A percentile compares a stretch with the other conserved stretches of the same genome.
Conservation (phyloP, 257 asterid genomes). For the Solanum chmielewskii region DNA sequence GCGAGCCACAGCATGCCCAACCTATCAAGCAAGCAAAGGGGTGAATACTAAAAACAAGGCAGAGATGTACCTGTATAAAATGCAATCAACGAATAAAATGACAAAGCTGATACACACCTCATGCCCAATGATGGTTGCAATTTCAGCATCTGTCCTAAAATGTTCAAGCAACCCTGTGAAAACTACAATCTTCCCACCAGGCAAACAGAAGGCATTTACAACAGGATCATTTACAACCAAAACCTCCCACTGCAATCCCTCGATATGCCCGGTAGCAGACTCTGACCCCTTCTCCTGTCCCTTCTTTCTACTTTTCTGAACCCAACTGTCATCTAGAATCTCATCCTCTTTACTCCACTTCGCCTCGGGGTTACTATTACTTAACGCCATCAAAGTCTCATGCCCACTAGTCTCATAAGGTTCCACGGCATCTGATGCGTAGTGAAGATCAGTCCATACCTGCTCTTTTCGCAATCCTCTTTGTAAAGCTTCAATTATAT, state of each 20-base stretch:
- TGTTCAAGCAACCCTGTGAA: constrained; percentile 77
- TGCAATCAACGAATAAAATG: neutral
- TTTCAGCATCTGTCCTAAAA: constrained; percentile 71
- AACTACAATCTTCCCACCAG: constrained; percentile 98
- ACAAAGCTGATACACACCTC: constrained; percentile 36
- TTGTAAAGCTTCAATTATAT: constrained; percentile 64
- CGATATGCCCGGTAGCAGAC: constrained; percentile 52
- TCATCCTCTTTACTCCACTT: constrained; percentile 76
- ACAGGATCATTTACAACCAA: constrained; percentile 63
- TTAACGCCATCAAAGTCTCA: constrained; percentile 24
- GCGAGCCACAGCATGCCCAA: constrained; percentile 90
- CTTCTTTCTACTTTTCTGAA: constrained; percentile 58
- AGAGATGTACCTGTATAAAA: neutral
- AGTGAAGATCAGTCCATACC: constrained; percentile 65
- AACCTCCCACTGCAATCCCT: constrained; percentile 89
- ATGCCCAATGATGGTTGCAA: constrained; percentile 83
- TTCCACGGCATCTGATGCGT: constrained; percentile 25
- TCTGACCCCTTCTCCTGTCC: constrained; percentile 50
- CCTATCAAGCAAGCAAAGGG: constrained; percentile 33
- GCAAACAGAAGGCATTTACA: constrained; percentile 72
- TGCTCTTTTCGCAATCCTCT: constrained; percentile 71
- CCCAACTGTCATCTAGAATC: constrained; percentile 81
- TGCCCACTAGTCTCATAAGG: constrained; percentile 13
- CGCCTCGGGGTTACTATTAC: constrained; percentile 29
- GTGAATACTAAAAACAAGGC: neutral